These are phyloP conservation scores for Baorangia bicolor DNA, from an alignment of 768 basidiomycete genomes.

Conservation along the genomic window DNA sequence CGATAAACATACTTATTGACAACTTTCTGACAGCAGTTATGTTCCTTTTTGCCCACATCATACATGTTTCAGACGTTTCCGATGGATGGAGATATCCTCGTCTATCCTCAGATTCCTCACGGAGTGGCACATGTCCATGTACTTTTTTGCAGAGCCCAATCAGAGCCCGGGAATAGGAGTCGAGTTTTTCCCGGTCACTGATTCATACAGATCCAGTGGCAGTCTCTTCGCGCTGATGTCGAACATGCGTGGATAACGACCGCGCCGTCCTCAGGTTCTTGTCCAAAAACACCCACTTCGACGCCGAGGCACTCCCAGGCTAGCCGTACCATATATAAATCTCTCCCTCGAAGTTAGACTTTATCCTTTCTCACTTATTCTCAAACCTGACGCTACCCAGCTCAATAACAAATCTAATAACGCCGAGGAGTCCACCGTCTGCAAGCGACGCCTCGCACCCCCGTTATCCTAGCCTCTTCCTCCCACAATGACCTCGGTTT, in stretches of 20 bases:
- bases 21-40: background rate
- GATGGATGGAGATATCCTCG: background rate
- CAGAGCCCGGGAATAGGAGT: background rate
- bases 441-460: background rate
- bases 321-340: constrained; percentile 9
- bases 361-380: constrained; percentile 1
- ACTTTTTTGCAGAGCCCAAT: background rate
- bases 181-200: background rate
- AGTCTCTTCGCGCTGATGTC: background rate
- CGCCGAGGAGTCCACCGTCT: background rate
- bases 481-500: constrained; percentile 12
- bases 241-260: background rate
- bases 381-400: background rate
- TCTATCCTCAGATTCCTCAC: background rate
- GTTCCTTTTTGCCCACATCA: background rate
- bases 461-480: background rate
- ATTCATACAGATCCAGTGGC: background rate
- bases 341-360: background rate
- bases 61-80: background rate
- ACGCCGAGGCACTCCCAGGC: constrained; percentile 17
- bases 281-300: background rate
- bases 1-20: no score
- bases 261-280: background rate
- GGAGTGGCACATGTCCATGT: no score
- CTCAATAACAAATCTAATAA: background rate